Evolutionary conservation across 345 rosid species (phyloP).

Genomic region (Noccaea caerulescens): DNA sequence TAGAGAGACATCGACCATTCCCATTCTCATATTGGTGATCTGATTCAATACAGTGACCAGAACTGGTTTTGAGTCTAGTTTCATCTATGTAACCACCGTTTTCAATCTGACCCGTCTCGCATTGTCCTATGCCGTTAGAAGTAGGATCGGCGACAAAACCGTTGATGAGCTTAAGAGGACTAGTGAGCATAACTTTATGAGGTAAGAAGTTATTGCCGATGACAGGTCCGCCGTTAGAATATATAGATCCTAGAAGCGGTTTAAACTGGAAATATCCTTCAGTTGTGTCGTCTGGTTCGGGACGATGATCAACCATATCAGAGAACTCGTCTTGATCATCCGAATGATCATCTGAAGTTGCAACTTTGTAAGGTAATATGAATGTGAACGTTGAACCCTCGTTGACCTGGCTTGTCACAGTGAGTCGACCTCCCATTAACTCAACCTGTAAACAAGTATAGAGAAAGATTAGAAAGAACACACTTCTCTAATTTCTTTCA

Average conservation of each 20-base stretch:
- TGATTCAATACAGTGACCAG: conserved; percentile 47
- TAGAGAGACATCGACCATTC: conserved; percentile 29
- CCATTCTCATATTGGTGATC: conserved; percentile 41
- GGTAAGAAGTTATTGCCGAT: conserved; percentile 27
- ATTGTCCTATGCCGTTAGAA: conserved; percentile 43
- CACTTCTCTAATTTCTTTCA: background rate
- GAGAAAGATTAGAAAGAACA: background rate
- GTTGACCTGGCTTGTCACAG: conserved; percentile 80
- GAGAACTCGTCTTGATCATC: conserved; percentile 83
- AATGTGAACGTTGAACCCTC: conserved; percentile 92
- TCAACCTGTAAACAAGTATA: conserved; percentile 61
- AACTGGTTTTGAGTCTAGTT: conserved; percentile 58
- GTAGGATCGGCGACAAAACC: conserved; percentile 34
- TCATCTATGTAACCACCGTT: conserved; percentile 65
- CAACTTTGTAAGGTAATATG: conserved; percentile 78
- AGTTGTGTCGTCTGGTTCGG: conserved; percentile 64
- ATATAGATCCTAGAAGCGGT: conserved; percentile 53
- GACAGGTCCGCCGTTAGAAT: conserved; percentile 36
- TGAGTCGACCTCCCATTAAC: conserved; percentile 93
- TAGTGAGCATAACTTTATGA: conserved; percentile 50
- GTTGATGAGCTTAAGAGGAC: conserved; percentile 43
- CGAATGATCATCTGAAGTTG: conserved; percentile 57
- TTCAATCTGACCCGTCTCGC: conserved; percentile 51
- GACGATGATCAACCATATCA: conserved; percentile 65
- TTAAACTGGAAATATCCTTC: conserved; percentile 80